Conservation (phyloP, 768 basidiomycete species). For the Pholiota microspora region DNA sequence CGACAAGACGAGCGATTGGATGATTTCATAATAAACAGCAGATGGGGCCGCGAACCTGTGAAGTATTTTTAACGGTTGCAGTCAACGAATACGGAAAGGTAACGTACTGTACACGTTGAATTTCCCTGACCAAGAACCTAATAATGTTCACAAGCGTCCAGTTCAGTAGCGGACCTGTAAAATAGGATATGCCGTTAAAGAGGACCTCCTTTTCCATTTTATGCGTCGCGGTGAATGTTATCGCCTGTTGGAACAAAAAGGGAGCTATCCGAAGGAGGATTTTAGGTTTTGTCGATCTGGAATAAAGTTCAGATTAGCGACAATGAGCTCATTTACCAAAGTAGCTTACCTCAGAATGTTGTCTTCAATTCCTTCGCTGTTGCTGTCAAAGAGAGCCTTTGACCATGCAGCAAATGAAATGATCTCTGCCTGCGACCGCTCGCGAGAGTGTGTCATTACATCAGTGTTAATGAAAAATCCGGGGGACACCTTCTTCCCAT, state of each 20-base stretch:
- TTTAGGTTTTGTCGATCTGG: slow-evolving; percentile 69
- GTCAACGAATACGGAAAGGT: neutral
- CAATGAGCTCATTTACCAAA: neutral
- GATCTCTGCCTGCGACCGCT: slow-evolving; percentile 41
- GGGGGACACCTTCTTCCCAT: slow-evolving; percentile 43
- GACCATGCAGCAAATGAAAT: slow-evolving; percentile 58
- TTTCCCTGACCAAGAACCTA: slow-evolving; percentile 58
- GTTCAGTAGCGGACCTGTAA: slow-evolving; percentile 66
- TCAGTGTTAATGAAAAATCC: slow-evolving; percentile 52
- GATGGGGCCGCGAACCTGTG: slow-evolving; percentile 39
- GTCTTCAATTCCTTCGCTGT: slow-evolving; percentile 83
- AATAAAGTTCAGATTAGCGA: slow-evolving; percentile 1
- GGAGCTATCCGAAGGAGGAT: slow-evolving; percentile 66
- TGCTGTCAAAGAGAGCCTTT: slow-evolving; percentile 74
- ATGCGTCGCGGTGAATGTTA: slow-evolving; percentile 40
- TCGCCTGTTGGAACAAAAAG: slow-evolving; percentile 64
- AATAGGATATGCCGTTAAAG: slow-evolving; percentile 76
- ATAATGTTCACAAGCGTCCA: slow-evolving; percentile 82
- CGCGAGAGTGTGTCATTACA: slow-evolving; percentile 35
- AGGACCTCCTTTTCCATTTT: slow-evolving; percentile 69
- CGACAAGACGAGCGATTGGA: slow-evolving; percentile 66
- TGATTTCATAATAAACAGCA: slow-evolving; percentile 52
- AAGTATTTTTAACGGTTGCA: neutral
- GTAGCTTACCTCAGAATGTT: slow-evolving; percentile 56
- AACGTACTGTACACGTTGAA: slow-evolving; percentile 54